phyloP scores from a whole-genome alignment of 1,139 yeast genomes.

The Kluyveromyces sp. region DNA sequence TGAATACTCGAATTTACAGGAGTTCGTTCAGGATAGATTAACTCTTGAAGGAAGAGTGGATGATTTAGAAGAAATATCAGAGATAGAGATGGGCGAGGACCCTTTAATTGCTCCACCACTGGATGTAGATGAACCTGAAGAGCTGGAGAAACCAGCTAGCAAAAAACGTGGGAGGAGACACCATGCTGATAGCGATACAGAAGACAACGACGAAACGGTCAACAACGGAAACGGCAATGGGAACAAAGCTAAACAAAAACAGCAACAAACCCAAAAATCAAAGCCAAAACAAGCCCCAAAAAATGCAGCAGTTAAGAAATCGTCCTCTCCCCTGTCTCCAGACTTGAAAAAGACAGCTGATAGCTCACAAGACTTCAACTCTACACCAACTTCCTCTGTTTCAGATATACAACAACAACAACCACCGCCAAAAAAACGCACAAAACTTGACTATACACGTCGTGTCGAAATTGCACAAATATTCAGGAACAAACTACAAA shows the following conservation, averaged over 20 bases:
- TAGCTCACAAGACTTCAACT: background rate
- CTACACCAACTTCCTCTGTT: constrained; percentile 2
- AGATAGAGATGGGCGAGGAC: constrained; percentile 23
- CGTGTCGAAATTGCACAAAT: constrained; percentile 24
- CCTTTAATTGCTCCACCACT: constrained; percentile 17
- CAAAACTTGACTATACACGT: constrained; percentile 21
- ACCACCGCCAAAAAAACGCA: constrained; percentile 9
- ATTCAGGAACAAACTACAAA: constrained; percentile 27
- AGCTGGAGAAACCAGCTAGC: constrained; percentile 4
- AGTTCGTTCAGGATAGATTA: constrained; percentile 21
- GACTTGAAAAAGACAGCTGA: background rate
- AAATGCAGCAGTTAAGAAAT: background rate
- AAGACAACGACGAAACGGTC: background rate
- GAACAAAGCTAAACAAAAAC: background rate
- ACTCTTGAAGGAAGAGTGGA: constrained; percentile 20
- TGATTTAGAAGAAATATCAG: constrained; percentile 16
- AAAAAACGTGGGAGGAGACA: constrained; percentile 1
- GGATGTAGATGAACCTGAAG: constrained; percentile 1
- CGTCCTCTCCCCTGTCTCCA: background rate
- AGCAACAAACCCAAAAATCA: background rate
- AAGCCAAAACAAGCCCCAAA: no score
- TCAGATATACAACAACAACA: background rate
- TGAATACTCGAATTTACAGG: constrained; percentile 18
- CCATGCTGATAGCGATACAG: background rate
- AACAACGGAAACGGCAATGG: background rate